A percentile compares a stretch with the other conserved stretches of the same genome.
phyloP scores from a whole-genome alignment of 306 rosid species.

The Hylodesmum podocarpum region DNA sequence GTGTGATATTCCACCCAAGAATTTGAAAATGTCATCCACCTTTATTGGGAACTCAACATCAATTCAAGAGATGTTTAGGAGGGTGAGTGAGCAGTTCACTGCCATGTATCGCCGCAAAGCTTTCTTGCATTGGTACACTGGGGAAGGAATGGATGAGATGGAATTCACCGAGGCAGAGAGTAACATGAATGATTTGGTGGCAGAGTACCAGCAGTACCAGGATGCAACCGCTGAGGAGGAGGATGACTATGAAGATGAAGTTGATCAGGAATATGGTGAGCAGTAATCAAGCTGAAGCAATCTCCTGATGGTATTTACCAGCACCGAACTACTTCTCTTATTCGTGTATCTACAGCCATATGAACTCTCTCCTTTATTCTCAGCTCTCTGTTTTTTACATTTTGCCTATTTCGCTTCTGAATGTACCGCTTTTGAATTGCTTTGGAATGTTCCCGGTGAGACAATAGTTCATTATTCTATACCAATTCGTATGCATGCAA shows the following conservation, averaged over 20 bases:
- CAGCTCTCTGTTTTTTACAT: slow-evolving; percentile 23
- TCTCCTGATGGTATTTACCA: background rate
- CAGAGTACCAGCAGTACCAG: slow-evolving; percentile 94
- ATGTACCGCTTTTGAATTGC: slow-evolving; percentile 15
- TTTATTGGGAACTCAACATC: slow-evolving; percentile 91
- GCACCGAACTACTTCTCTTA: background rate
- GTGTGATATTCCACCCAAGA: slow-evolving; percentile 83
- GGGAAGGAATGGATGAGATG: slow-evolving; percentile 98
- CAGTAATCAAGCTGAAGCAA: slow-evolving; percentile 22
- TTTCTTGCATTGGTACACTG: slow-evolving; percentile 94
- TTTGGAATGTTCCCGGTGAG: slow-evolving; percentile 31
- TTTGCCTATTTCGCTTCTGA: slow-evolving; percentile 29
- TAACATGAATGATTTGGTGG: slow-evolving; percentile 93
- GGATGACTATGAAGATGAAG: slow-evolving; percentile 63
- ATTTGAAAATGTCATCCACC: slow-evolving; percentile 86
- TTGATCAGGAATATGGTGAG: slow-evolving; percentile 39
- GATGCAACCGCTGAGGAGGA: slow-evolving; percentile 89
- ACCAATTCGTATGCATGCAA: slow-evolving; percentile 17
- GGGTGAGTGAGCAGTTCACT: slow-evolving; percentile 92
- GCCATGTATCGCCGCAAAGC: slow-evolving; percentile 95
- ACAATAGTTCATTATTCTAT: slow-evolving; percentile 29
- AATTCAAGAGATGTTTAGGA: slow-evolving; percentile 94
- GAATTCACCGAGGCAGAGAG: slow-evolving; percentile 96
- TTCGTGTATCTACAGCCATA: slow-evolving; percentile 30
- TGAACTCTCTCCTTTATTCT: background rate